A percentile compares a stretch with the other conserved stretches of the same genome.
phyloP scores from a whole-genome alignment of 768 basidiomycete genomes.

The Dacryopinax primogenitus region DNA sequence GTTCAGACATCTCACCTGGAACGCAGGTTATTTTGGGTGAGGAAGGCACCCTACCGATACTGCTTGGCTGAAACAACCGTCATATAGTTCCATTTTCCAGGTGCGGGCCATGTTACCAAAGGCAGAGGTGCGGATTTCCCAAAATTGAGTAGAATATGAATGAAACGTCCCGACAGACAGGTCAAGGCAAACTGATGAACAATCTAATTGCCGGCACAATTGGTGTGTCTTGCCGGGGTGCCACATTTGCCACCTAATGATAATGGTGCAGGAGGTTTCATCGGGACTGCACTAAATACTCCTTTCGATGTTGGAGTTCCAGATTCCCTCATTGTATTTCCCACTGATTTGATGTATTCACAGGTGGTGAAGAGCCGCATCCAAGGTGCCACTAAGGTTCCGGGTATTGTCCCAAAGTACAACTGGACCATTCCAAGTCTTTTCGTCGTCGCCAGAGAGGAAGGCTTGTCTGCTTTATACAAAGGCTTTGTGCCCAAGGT shows the following conservation, averaged over 20 bases:
- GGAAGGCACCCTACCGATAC: neutral
- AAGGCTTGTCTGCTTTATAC: slow-evolving; percentile 75
- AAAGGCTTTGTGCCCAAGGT: slow-evolving; percentile 96
- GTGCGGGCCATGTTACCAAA: slow-evolving; percentile 69
- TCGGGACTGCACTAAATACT: slow-evolving; percentile 80
- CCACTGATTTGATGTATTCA: slow-evolving; percentile 14
- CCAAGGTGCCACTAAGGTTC: slow-evolving; percentile 51
- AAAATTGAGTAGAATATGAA: too few relatives aligned
- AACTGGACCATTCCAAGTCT: slow-evolving; percentile 65
- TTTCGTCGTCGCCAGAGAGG: slow-evolving; percentile 68
- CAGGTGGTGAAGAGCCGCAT: slow-evolving; percentile 95
- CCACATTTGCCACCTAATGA: too few relatives aligned
- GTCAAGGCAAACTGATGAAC: slow-evolving; percentile 62
- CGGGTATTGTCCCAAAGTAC: slow-evolving; percentile 73
- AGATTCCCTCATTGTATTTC: neutral
- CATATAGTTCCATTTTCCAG: slow-evolving; percentile 56
- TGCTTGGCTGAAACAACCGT: neutral
- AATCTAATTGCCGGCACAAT: slow-evolving; percentile 84
- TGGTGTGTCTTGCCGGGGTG: slow-evolving; percentile 42
- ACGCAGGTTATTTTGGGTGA: slow-evolving; percentile 89
- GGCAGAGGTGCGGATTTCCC: slow-evolving; percentile 50
- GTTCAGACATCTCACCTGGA: slow-evolving; percentile 70
- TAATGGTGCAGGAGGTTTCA: slow-evolving; percentile 16
- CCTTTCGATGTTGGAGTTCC: slow-evolving; percentile 45
- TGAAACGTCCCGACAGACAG: too few relatives aligned